These are phyloP conservation scores for Rhizomucor pusillus DNA, from an alignment of 371 early-diverging fungal genomes.

Conservation along the genomic window DNA sequence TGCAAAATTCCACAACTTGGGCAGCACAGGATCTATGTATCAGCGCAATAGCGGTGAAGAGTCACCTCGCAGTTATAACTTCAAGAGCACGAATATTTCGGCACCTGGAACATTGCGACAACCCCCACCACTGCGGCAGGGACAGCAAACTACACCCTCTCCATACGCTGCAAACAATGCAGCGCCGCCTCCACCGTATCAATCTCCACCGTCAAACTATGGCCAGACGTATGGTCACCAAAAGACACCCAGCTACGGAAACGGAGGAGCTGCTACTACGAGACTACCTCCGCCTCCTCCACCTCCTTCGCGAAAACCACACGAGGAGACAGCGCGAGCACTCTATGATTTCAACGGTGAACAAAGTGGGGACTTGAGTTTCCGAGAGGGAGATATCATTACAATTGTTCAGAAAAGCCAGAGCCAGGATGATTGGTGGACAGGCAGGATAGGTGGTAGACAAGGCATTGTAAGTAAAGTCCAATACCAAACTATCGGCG, in stretches of 20 bases:
- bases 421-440: slow-evolving; percentile 81
- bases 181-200: slow-evolving; percentile 3
- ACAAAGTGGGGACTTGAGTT: slow-evolving; percentile 69
- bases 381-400: slow-evolving; percentile 74
- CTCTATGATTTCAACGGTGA: slow-evolving; percentile 71
- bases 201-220: not conserved
- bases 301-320: slow-evolving; percentile 37
- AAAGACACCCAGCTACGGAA: slow-evolving; percentile 1
- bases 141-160: not conserved
- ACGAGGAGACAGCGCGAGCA: slow-evolving; percentile 56
- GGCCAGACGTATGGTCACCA: not conserved
- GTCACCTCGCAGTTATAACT: slow-evolving; percentile 1
- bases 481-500: not conserved
- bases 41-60: slow-evolving; percentile 19
- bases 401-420: slow-evolving; percentile 62
- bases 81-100: slow-evolving; percentile 16
- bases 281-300: slow-evolving; percentile 21
- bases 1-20: slow-evolving; percentile 19
- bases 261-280: not conserved
- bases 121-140: slow-evolving; percentile 9
- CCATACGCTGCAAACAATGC: slow-evolving; percentile 2
- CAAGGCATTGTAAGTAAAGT: slow-evolving; percentile 57
- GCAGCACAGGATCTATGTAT: slow-evolving; percentile 15
- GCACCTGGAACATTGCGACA: slow-evolving; percentile 14
- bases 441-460: slow-evolving; percentile 59